phyloP scores from a whole-genome alignment of 306 rosid genomes.

The Quercus gilva region DNA sequence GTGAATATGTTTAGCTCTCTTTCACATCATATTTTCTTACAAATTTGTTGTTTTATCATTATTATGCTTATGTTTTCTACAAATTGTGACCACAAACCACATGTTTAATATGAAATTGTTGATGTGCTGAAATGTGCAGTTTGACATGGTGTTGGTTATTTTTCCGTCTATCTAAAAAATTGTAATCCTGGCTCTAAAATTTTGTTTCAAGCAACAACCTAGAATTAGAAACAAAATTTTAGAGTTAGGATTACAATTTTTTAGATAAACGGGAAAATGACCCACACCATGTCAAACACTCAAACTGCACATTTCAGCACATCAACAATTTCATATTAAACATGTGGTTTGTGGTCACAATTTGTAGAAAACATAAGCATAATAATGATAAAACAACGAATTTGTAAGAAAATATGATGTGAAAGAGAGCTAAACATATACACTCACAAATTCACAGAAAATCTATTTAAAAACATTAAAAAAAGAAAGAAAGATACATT shows the following conservation, averaged over 20 bases:
- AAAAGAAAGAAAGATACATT: not conserved
- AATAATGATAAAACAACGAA: too few relatives aligned
- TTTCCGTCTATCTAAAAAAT: not conserved
- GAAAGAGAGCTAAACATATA: not conserved
- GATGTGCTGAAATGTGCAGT: too few relatives aligned
- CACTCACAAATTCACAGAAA: not conserved
- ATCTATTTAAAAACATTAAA: not conserved
- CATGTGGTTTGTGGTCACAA: not conserved
- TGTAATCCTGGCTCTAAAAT: not conserved
- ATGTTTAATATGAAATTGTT: not conserved
- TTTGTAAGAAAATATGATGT: not conserved
- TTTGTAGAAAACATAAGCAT: not conserved
- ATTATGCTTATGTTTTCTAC: not conserved
- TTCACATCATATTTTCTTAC: not conserved
- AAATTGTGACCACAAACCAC: not conserved
- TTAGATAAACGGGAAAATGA: not conserved
- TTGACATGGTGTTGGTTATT: not conserved
- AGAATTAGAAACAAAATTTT: slow-evolving; percentile 9
- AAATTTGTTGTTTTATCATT: not conserved
- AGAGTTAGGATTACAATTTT: not conserved
- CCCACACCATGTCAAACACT: too few relatives aligned
- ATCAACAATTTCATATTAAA: not conserved
- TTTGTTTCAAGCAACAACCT: slow-evolving; percentile 92
- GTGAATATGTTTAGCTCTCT: not conserved
- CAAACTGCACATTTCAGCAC: too few relatives aligned